Conservation (phyloP, 345 rosid genomes). For the Ailanthus altissimus region DNA sequence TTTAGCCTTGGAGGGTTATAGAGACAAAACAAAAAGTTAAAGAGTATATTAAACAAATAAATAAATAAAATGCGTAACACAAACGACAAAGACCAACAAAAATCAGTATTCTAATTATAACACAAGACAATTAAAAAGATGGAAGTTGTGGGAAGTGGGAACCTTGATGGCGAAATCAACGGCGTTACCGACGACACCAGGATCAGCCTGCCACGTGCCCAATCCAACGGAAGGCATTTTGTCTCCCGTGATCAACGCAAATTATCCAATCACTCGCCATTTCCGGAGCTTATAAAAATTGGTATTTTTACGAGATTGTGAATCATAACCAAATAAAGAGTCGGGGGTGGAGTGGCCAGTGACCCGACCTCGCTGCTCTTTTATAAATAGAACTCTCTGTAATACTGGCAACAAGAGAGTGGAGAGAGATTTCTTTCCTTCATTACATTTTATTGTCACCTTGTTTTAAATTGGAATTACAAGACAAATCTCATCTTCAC, state of each 20-base stretch:
- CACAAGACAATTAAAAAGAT: too few species aligned
- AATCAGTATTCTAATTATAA: too few species aligned
- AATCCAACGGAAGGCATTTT: slow-evolving; percentile 55
- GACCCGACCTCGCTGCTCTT: not conserved
- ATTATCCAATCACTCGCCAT: slow-evolving; percentile 28
- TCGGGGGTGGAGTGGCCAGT: too few species aligned
- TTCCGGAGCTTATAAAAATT: not conserved
- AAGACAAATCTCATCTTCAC: not conserved
- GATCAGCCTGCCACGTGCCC: slow-evolving; percentile 48
- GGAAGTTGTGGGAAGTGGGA: not conserved
- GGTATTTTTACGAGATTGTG: not conserved
- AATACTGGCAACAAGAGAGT: not conserved
- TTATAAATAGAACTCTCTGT: not conserved
- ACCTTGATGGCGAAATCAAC: slow-evolving; percentile 40
- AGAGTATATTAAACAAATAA: not conserved
- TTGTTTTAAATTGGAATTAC: not conserved
- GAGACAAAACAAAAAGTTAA: not conserved
- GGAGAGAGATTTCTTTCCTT: not conserved
- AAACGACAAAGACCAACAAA: too few species aligned
- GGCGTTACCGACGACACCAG: slow-evolving; percentile 32
- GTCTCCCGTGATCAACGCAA: slow-evolving; percentile 49
- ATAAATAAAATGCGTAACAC: not conserved
- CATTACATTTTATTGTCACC: not conserved
- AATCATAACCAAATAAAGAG: not conserved
- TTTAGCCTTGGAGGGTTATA: not conserved